These are phyloP conservation scores for Phytopythium delawarense DNA, from an alignment of 352 stramenopile species.

Conservation along the genomic window DNA sequence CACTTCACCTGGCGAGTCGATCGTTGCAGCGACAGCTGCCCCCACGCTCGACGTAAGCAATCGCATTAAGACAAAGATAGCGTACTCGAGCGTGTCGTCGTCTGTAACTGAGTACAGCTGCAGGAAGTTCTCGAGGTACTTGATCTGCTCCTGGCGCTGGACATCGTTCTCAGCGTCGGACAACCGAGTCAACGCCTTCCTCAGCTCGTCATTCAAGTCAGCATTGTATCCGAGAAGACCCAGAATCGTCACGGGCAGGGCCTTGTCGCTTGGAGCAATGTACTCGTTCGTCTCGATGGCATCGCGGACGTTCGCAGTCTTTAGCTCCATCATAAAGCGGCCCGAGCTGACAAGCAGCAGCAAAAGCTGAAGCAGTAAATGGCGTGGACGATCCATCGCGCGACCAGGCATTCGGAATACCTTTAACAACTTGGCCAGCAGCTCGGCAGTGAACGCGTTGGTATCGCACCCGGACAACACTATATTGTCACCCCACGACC, in stretches of 20 bases:
- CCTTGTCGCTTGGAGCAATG: conserved; percentile 44
- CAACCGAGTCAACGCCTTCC: conserved; percentile 37
- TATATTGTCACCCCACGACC: conserved; percentile 25
- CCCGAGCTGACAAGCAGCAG: conserved; percentile 54
- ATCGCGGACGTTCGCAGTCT: conserved; percentile 35
- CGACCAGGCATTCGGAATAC: conserved; percentile 28
- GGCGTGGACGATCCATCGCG: conserved; percentile 21
- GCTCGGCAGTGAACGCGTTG: conserved; percentile 10
- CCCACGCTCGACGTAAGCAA: neutral
- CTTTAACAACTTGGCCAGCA: conserved; percentile 33
- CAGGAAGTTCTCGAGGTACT: conserved; percentile 63
- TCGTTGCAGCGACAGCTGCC: neutral
- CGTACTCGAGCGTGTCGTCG: conserved; percentile 34
- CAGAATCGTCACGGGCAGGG: conserved; percentile 52
- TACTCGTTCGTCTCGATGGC: conserved; percentile 59
- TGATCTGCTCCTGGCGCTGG: conserved; percentile 31
- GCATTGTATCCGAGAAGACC: conserved; percentile 65
- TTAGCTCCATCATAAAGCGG: conserved; percentile 49
- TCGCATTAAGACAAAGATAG: conserved; percentile 50
- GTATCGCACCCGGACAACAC: conserved; percentile 23
- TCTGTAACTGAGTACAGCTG: conserved; percentile 58
- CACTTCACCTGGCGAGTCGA: neutral
- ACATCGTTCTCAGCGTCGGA: conserved; percentile 12
- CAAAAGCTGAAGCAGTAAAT: conserved; percentile 47
- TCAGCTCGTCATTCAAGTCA: conserved; percentile 66